Evolutionary conservation across 768 basidiomycete species (phyloP).

Genomic region (Panaeolus cyanescens): DNA sequence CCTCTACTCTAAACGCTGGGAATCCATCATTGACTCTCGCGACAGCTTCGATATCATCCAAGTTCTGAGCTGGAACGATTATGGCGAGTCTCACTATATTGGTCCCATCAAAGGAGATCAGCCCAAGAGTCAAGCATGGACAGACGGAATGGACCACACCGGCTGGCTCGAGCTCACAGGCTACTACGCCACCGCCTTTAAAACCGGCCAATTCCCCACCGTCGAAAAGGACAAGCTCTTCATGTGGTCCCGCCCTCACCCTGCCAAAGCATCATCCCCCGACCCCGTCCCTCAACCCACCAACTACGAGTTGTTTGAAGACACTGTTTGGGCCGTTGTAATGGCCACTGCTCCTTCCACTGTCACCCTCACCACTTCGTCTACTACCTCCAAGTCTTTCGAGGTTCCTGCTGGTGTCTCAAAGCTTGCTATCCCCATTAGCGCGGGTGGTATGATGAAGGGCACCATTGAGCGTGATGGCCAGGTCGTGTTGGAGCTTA

Average conservation of each 20-base stretch:
- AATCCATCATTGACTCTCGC: conserved; percentile 57
- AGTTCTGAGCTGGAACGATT: conserved; percentile 74
- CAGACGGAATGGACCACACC: conserved; percentile 62
- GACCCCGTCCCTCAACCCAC: conserved; percentile 58
- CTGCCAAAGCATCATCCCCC: conserved; percentile 50
- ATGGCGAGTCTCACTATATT: conserved; percentile 78
- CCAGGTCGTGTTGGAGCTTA: conserved; percentile 45
- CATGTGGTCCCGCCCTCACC: conserved; percentile 74
- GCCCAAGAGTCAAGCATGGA: conserved; percentile 75
- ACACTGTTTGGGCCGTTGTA: conserved; percentile 71
- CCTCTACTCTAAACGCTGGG: conserved; percentile 69
- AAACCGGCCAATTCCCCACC: conserved; percentile 62
- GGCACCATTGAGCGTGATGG: conserved; percentile 51
- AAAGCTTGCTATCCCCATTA: conserved; percentile 61
- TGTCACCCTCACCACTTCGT: conserved; percentile 55
- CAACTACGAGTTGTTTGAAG: conserved; percentile 61
- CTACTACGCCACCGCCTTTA: conserved; percentile 73
- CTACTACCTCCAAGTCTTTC: conserved; percentile 44
- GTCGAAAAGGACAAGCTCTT: conserved; percentile 63
- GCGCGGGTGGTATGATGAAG: conserved; percentile 51
- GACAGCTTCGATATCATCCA: conserved; percentile 61
- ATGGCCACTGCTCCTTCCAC: conserved; percentile 56
- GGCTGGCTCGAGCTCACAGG: conserved; percentile 66
- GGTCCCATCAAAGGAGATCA: conserved; percentile 75
- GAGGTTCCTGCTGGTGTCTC: conserved; percentile 57